phyloP scores from a whole-genome alignment of 2,329 filamentous ascomycete genomes.

The Fusarium torulosum region DNA sequence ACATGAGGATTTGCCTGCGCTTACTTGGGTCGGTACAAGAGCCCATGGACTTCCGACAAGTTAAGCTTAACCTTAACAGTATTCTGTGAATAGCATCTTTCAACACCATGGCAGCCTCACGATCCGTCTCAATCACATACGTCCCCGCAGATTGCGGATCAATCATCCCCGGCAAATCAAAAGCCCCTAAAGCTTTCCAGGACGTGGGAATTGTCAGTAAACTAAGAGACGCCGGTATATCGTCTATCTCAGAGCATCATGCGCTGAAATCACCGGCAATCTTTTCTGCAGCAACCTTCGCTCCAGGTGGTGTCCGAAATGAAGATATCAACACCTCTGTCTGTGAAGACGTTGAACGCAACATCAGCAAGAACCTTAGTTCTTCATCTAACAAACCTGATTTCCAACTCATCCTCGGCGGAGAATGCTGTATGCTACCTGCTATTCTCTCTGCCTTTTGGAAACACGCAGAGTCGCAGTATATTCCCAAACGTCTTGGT shows the following conservation, averaged over 20 bases:
- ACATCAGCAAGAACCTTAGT: conserved; percentile 4
- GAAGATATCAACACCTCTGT: conserved; percentile 35
- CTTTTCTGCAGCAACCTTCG: conserved; percentile 15
- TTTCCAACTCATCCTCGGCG: conserved; percentile 38
- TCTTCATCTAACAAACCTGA: neutral
- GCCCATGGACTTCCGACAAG: neutral
- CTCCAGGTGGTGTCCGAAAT: conserved; percentile 23
- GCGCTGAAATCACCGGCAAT: conserved; percentile 25
- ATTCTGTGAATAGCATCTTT: no score
- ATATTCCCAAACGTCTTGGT: conserved; percentile 20
- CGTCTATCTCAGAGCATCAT: conserved; percentile 15
- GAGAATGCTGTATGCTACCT: conserved; percentile 39
- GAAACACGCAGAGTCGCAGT: conserved; percentile 10
- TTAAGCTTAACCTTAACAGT: neutral
- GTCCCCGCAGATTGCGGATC: conserved; percentile 43
- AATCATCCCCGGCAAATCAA: conserved; percentile 43
- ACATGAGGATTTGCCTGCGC: neutral
- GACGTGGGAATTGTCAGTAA: conserved; percentile 18
- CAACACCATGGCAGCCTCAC: conserved; percentile 19
- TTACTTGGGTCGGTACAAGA: neutral
- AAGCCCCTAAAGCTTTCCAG: conserved; percentile 38
- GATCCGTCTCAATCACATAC: conserved; percentile 28
- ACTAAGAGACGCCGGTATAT: conserved; percentile 3
- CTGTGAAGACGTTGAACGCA: conserved; percentile 19
- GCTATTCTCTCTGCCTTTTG: conserved; percentile 34